Conservation (phyloP, 306 rosid genomes). For the Dryas alaskensis region DNA sequence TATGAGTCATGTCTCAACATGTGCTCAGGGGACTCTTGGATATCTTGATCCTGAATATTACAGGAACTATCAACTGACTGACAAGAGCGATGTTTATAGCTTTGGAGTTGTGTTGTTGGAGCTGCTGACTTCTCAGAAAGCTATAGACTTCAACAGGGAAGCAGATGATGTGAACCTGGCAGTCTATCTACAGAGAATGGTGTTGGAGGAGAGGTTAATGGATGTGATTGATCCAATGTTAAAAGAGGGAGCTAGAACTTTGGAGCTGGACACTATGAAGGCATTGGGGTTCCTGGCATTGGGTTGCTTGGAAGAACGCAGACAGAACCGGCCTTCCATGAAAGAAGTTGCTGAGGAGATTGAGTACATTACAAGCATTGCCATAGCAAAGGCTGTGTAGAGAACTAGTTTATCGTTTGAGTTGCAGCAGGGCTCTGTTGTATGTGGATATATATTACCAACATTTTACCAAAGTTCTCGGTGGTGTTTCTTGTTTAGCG, state of each 20-base stretch:
- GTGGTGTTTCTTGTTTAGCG: too few species aligned
- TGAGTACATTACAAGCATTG: constrained; percentile 62
- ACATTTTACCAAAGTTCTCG: too few species aligned
- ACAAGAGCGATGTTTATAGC: constrained; percentile 75
- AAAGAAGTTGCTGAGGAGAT: constrained; percentile 73
- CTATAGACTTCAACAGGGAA: constrained; percentile 60
- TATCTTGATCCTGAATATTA: constrained; percentile 74
- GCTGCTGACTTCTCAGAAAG: constrained; percentile 66
- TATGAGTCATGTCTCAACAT: constrained; percentile 72
- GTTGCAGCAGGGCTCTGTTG: not conserved
- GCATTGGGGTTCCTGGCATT: constrained; percentile 68
- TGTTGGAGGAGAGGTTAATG: constrained; percentile 49
- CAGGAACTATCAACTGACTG: constrained; percentile 62
- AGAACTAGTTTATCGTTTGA: constrained; percentile 18
- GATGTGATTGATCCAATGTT: constrained; percentile 61
- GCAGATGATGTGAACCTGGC: constrained; percentile 80
- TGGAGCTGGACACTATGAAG: constrained; percentile 73
- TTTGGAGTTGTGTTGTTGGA: constrained; percentile 70
- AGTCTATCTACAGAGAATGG: constrained; percentile 57
- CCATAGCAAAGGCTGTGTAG: constrained; percentile 34
- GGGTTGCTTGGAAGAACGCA: constrained; percentile 73
- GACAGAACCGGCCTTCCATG: constrained; percentile 88
- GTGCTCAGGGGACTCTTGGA: constrained; percentile 83
- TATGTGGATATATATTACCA: not conserved
- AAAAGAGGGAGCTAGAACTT: constrained; percentile 43